A percentile compares a stretch with the other conserved stretches of the same genome.
Evolutionary conservation across 306 rosid genomes (phyloP).

Genomic region (Trifolium repens): DNA sequence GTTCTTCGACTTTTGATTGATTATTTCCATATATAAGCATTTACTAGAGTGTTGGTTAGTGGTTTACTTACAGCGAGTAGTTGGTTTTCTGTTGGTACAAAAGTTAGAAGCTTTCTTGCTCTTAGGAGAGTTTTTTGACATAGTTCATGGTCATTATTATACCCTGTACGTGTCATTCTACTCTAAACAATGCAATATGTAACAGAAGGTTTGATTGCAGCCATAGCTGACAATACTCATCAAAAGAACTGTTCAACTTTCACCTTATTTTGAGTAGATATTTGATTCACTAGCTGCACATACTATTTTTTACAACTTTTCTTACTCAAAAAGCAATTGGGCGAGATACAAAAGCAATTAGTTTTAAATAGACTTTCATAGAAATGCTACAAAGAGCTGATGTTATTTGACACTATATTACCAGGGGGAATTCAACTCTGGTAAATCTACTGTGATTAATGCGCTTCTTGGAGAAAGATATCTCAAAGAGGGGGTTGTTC

Average conservation of each 20-base stretch:
- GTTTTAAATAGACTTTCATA: slow-evolving; percentile 12
- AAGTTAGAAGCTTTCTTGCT: slow-evolving; percentile 25
- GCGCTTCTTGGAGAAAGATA: slow-evolving; percentile 95
- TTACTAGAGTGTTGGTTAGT: slow-evolving; percentile 2
- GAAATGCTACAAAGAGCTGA: slow-evolving; percentile 39
- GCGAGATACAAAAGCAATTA: slow-evolving; percentile 23
- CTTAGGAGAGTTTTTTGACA: slow-evolving; percentile 12
- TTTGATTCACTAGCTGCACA: slow-evolving; percentile 21
- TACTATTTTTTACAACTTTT: slow-evolving; percentile 1
- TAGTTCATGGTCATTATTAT: slow-evolving; percentile 27
- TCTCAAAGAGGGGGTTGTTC: slow-evolving; percentile 96
- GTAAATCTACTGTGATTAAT: slow-evolving; percentile 94
- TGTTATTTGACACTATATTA: slow-evolving; percentile 38
- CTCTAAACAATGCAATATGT: slow-evolving; percentile 23
- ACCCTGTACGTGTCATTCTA: slow-evolving; percentile 33
- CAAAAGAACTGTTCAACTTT: slow-evolving; percentile 6
- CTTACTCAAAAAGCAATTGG: not conserved
- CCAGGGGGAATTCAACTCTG: slow-evolving; percentile 99
- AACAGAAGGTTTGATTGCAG: not conserved
- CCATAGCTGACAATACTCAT: slow-evolving; percentile 15
- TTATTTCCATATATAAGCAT: slow-evolving; percentile 28
- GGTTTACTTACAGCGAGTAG: slow-evolving; percentile 18
- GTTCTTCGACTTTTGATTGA: slow-evolving; percentile 15
- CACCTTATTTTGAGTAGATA: slow-evolving; percentile 29
- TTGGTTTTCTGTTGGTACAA: slow-evolving; percentile 35